Evolutionary conservation across 257 asterid species (phyloP).

Genomic region (Ehretia macrophylla): DNA sequence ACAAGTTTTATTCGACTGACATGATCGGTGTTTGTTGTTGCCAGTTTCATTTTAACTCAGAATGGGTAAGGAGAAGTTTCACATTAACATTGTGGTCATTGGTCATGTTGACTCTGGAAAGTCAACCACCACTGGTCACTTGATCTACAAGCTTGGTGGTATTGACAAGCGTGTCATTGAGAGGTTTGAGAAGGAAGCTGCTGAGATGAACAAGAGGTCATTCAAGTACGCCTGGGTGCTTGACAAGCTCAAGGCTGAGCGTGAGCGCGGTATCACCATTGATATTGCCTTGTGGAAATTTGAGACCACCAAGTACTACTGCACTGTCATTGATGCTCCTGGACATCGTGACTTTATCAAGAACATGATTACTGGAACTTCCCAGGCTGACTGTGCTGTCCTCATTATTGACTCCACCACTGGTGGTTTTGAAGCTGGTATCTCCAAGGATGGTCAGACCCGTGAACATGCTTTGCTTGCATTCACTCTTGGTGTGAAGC

Average conservation of each 20-base stretch:
- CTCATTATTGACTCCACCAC: conserved; percentile 80
- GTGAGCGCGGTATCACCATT: conserved; percentile 84
- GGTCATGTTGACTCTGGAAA: conserved; percentile 54
- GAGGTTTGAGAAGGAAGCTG: conserved; percentile 88
- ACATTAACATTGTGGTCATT: conserved; percentile 49
- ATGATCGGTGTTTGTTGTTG: too few relatives aligned
- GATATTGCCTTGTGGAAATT: conserved; percentile 89
- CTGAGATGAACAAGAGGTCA: conserved; percentile 87
- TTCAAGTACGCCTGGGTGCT: conserved; percentile 91
- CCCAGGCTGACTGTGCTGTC: conserved; percentile 87
- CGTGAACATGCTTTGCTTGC: conserved; percentile 84
- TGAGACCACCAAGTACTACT: conserved; percentile 84
- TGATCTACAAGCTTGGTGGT: conserved; percentile 83
- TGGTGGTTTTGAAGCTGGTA: conserved; percentile 91
- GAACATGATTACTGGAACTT: conserved; percentile 88
- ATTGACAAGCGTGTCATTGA: conserved; percentile 83
- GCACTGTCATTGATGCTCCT: conserved; percentile 89
- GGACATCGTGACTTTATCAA: conserved; percentile 86
- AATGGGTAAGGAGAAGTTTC: conserved; percentile 41
- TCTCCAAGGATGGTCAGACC: conserved; percentile 86
- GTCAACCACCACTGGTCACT: conserved; percentile 48
- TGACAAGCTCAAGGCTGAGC: conserved; percentile 90
- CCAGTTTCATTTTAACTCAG: background rate
- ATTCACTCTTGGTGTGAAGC: conserved; percentile 79
- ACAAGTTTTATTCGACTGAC: too few relatives aligned